Evolutionary conservation across 2,329 filamentous ascomycete genomes (phyloP), one percentile per base, ranked within the genome.

Genomic region (Ophiostoma fasciatum): DNA sequence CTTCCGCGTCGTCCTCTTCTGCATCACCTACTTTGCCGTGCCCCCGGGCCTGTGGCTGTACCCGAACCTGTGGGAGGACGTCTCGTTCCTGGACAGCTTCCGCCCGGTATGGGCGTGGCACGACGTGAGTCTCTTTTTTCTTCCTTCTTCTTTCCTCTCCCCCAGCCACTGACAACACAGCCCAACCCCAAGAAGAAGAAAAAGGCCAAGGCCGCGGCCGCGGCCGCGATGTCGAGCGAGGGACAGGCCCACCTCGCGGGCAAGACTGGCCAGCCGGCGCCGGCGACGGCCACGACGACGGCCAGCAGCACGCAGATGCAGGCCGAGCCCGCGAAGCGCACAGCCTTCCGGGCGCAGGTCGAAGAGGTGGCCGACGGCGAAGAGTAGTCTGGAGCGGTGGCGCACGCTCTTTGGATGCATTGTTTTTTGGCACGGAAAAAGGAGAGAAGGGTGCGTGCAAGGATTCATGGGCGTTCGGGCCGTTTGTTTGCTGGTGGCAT

Each of bases 21-120:
- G 83, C 54, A 61, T 93, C 54, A 96, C 90, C 17, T 85, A 93
- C 59, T 93, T 96, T 52, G 67, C 70, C 13, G 67, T 74, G 1
- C 64, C 87, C 4, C 90, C 90, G 3, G 90, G 90, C 49, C 67
- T 98, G n/a, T 98, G 90, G 90, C 68, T 98, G 30, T 98, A 88
- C 61, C 90, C 90, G 33, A 98, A 98, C 54, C 63, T 98, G 15
- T 98, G 94, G 64, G 90, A 98, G 57, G 90, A 98, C 54, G 90
- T 98, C 20, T 93, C 88, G 7, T 96, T 98, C 62, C 80, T 98
- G 58, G 90, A 98, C 55, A 92, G 82, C 51, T 98, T 98, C 70
- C 79, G 79, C 52, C 90, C 90, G 15, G 61, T 94, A 6, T 98
- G 90, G 88, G 90, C 84, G 41, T 98, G 90, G 90, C 90, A 98